Percentiles rank a stretch among this genome's conserved stretches.
These are phyloP conservation scores for Boletus mariae DNA, from an alignment of 1,284 basidiomycete genomes.

Conservation along the genomic window DNA sequence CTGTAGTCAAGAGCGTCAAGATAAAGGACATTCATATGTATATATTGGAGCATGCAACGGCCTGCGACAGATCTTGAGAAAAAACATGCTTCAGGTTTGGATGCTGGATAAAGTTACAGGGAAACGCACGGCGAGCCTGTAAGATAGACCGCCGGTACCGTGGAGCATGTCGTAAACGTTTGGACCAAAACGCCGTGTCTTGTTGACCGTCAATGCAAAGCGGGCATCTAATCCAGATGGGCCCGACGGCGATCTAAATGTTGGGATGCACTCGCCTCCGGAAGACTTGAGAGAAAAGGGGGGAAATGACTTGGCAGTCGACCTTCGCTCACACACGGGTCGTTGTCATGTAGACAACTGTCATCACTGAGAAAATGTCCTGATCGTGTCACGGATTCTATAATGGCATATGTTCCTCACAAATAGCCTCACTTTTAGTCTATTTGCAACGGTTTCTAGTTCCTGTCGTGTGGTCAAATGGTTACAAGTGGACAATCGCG, in stretches of 20 bases:
- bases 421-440: background rate
- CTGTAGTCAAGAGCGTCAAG: background rate
- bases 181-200: background rate
- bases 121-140: background rate
- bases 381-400: background rate
- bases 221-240: background rate
- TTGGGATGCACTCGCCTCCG: background rate
- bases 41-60: background rate
- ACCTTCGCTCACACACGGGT: background rate
- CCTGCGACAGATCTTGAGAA: background rate
- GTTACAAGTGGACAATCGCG: background rate
- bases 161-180: background rate
- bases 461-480: background rate
- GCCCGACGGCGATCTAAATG: background rate
- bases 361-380: background rate
- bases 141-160: background rate
- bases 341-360: background rate
- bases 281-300: background rate
- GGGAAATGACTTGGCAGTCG: background rate
- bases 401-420: background rate
- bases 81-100: background rate
- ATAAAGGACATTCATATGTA: background rate
- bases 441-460: background rate
- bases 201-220: background rate
- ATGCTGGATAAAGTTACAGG: background rate